Evolutionary conservation across 371 early-diverging fungal species (phyloP), one percentile per base, ranked within the genome.

Genomic region (Coemansia sp.): DNA sequence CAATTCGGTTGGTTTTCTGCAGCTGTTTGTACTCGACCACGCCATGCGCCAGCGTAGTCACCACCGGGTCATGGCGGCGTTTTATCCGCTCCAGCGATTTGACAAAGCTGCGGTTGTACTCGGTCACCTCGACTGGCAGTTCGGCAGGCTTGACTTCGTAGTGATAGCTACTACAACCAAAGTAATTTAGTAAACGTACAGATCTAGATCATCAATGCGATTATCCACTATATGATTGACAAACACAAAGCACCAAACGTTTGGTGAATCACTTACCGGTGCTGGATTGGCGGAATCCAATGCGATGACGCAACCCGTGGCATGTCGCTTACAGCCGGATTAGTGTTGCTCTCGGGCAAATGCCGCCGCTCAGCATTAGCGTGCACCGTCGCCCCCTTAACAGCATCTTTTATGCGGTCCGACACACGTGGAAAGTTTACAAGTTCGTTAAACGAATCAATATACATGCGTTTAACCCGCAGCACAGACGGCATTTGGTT

Each of bases 381-480:
- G n/a, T 59, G 68, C 6, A 67, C 76, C 2, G 76, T 76, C 26
- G 76, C 71, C 14, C 16, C 39, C 45, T 56, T 63, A 14, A 76
- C 76, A 0, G 76, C 76, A 0, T 67, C 67, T 11, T 71, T 63
- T 21, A 76, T 76, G 29, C 76, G 64, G 40, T 72, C 71, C 3
- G 80, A 66, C 27, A 68, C 80, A 22, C 90, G 88, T 0, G 91
- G 90, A 2, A 88, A 85, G 57, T 88, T 86, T 45, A 84, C 78
- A 13, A 82, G 72, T 58, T 82, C 82, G 82, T 90, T 83, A 81
- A 95, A 97, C 54, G 92, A 92, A 66, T 95, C 92, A 39, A 93
- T 88, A 77, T 98, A 98, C 96, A 95, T 95, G 68, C 94, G 85
- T 78, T 95, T 94, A 50, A 98, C 98, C 45, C 88, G 86, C 47